Evolutionary conservation across 1,284 basidiomycete genomes (phyloP), one percentile per base, ranked within the genome.

Genomic region (Fomitopsis schrenkii): DNA sequence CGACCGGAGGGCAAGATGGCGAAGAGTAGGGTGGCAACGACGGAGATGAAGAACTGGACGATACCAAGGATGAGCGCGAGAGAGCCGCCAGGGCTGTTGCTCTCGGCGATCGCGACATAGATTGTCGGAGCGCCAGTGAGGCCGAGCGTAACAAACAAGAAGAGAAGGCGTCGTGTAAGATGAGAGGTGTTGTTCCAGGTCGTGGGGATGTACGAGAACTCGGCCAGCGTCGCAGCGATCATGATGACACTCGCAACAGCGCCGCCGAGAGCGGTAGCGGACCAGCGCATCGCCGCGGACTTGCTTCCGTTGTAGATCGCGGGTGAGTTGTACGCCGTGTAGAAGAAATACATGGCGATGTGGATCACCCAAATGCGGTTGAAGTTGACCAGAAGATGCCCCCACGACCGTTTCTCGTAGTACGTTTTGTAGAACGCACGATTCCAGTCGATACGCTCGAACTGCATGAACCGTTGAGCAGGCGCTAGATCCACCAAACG

Each of bases 131-230:
- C 95, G 66, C 85, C 86, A 15, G 94, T 97, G 63, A 94, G 80
- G 57, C 81, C 94, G 55, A 97, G 87, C 28, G 91, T 92, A 74
- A 97, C 81, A 54, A 90, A 70, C 56, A 98, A 81, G 82, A 97
- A 96, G 50, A 94, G 68, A 19, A 97, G 80, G 5, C 95, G 89
- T 57, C 94, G 89, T 1, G 92, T 88, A 55, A 97, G 87, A 72
- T 97, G 95, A 5, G 94, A 95, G 14, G 95, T 93, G 78, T 97
- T 97, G 77, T 96, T 97, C 95, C 95, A 97, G 26, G 93, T 97
- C 2, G 94, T 93, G 1, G 95, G 95, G 72, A 98, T 95, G 79
- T 97, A 97, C 52, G 91, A 90, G 76, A 97, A 97, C 77, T 97
- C 95, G 64, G 89, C 89, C 55, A 97, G 80, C 4, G 95, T 97